Base-by-base conservation (phyloP, 2,329 filamentous ascomycete genomes). In the Colletotrichum graminicola region DNA sequence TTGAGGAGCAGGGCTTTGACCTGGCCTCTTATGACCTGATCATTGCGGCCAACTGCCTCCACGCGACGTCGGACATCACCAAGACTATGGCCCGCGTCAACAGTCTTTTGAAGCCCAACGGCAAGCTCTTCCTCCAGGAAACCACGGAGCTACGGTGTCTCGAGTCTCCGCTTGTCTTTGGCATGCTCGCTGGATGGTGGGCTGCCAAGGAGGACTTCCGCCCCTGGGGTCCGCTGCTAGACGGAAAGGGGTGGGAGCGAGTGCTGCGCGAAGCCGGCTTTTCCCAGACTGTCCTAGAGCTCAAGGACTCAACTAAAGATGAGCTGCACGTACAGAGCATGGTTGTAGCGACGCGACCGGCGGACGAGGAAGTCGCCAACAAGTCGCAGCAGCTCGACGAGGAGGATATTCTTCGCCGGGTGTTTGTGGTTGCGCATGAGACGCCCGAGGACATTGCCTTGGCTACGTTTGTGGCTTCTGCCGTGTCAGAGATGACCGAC, bases 11-110 rank as follows among this genome's bases (percentile, higher is more conserved):
- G 62, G 81, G 79, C 0, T 83, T 79, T 61, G 51, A 73, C 0
- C 73, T 75, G 1, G 61, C 61, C 1, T 74, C 75, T 0, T 84
- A 80, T 69, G 83, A 85, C 56, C 14, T 85, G 7, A 62, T 85
- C n/a, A 72, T 84, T 36, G 82, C 81, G 1, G 77, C 78, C 5
- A 76, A 79, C 56, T 77, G 77, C 16, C 54, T 79, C 5, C 77
- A 79, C 45, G 78, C 77, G 12, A 79, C 77, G 5, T 71, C 62
- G 16, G 66, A 70, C 8, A 70, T 79, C 14, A 52, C 76, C 26
- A 41, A 59, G 7, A 75, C 79, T 1, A 49, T 80, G 43, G 36
- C 57, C 14, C 76, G 78, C 59, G 63, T 75, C 5, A 74, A 55
- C 12, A 70, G 67, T 61, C 74, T 82, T 1, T 74, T 83, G 6